These are phyloP conservation scores for Tolypocladium endophyticum DNA, from an alignment of 2,329 filamentous ascomycete genomes.

Conservation along the genomic window DNA sequence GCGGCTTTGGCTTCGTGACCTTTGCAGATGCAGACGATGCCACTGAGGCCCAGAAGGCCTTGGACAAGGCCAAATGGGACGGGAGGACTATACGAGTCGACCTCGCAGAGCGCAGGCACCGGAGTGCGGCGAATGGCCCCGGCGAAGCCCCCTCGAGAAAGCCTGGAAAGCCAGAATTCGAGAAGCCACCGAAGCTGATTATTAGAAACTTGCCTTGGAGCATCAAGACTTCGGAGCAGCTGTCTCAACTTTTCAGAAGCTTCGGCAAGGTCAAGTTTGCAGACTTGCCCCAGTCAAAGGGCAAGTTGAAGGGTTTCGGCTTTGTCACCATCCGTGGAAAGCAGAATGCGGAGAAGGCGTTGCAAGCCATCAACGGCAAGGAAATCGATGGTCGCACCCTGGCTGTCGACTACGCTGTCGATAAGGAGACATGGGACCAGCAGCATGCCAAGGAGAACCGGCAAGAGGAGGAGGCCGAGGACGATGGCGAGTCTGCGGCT, in stretches of 20 bases:
- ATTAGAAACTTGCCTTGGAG: constrained; percentile 94
- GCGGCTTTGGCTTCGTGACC: constrained; percentile 93
- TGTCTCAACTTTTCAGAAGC: constrained; percentile 68
- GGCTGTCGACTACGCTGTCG: constrained; percentile 94
- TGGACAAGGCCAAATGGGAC: constrained; percentile 67
- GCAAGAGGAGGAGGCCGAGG: constrained; percentile 24
- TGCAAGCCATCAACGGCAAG: constrained; percentile 80
- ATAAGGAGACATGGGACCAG: constrained; percentile 76
- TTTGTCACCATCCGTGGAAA: constrained; percentile 81
- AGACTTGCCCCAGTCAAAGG: constrained; percentile 69
- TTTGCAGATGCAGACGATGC: constrained; percentile 93
- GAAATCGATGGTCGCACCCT: constrained; percentile 77
- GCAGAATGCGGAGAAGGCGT: constrained; percentile 84
- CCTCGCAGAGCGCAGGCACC: constrained; percentile 74
- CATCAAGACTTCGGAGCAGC: constrained; percentile 75
- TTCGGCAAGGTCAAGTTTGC: constrained; percentile 88
- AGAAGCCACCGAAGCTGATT: constrained; percentile 65
- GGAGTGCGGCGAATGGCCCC: constrained; percentile 41
- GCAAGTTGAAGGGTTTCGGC: constrained; percentile 76
- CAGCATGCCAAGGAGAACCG: constrained; percentile 32
- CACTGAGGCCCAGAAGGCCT: constrained; percentile 64
- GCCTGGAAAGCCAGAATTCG: constrained; percentile 46
- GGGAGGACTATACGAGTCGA: constrained; percentile 80
- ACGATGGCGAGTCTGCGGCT: constrained; percentile 19
- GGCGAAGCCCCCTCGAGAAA: constrained; percentile 31